Evolutionary conservation across 1,284 basidiomycete species (phyloP).

Genomic region (Cystobasidium slooffiae): DNA sequence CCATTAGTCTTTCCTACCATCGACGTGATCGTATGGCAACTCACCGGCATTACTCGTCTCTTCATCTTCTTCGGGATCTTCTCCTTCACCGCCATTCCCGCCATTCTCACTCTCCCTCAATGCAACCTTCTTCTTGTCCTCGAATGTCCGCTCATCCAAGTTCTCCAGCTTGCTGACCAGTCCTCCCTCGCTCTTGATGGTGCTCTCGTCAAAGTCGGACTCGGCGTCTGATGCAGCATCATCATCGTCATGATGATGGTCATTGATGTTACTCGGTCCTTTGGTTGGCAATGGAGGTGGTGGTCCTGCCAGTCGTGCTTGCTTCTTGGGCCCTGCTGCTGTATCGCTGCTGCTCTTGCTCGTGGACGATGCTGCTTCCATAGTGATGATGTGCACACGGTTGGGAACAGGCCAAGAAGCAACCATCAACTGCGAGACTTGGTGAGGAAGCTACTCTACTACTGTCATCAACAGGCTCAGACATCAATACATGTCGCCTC

Average conservation of each 20-base stretch:
- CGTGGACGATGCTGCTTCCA: slow-evolving; percentile 4
- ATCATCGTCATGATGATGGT: slow-evolving; percentile 32
- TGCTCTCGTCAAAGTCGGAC: slow-evolving; percentile 36
- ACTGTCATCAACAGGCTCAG: too few species aligned
- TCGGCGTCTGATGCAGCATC: slow-evolving; percentile 28
- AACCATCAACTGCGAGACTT: too few species aligned
- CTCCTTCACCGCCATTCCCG: slow-evolving; percentile 45
- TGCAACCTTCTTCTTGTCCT: slow-evolving; percentile 49
- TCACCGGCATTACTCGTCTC: slow-evolving; percentile 20
- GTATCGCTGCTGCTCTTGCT: not conserved
- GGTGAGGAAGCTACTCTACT: too few species aligned
- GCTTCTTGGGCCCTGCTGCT: slow-evolving; percentile 14
- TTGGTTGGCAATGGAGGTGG: slow-evolving; percentile 18
- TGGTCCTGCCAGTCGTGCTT: slow-evolving; percentile 24
- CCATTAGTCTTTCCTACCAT: too few species aligned
- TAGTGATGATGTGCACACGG: not conserved
- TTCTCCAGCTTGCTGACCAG: slow-evolving; percentile 31
- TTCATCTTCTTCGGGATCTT: slow-evolving; percentile 3
- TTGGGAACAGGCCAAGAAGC: slow-evolving; percentile 3
- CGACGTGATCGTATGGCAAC: not conserved
- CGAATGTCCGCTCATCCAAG: slow-evolving; percentile 51
- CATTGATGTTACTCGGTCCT: slow-evolving; percentile 11
- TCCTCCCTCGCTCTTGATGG: slow-evolving; percentile 32
- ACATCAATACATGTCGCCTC: too few species aligned
- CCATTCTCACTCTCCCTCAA: slow-evolving; percentile 36